A percentile compares a stretch with the other conserved stretches of the same genome.
phyloP scores from a whole-genome alignment of 2,329 filamentous ascomycete species.

The Tolypocladium ophioglossoides region DNA sequence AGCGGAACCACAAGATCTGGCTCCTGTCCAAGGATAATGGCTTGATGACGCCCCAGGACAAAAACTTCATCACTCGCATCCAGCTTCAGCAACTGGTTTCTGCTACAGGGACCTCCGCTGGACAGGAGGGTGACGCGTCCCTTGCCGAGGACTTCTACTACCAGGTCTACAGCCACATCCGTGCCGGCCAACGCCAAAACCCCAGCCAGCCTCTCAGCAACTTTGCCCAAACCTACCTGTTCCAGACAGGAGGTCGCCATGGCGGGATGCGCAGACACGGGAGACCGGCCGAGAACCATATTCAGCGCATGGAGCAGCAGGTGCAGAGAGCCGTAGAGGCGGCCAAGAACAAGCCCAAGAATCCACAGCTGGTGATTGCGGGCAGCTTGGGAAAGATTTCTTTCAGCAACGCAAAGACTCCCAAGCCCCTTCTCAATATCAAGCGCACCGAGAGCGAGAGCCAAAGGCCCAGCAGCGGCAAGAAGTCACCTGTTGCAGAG shows the following conservation, averaged over 20 bases:
- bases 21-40: slow-evolving; percentile 89
- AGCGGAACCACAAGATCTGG: slow-evolving; percentile 97
- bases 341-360: slow-evolving; percentile 95
- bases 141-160: slow-evolving; percentile 96
- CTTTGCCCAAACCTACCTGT: slow-evolving; percentile 95
- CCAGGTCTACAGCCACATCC: slow-evolving; percentile 91
- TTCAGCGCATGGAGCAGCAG: slow-evolving; percentile 98
- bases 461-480: slow-evolving; percentile 40
- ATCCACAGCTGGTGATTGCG: slow-evolving; percentile 92
- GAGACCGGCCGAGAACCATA: slow-evolving; percentile 86
- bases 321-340: slow-evolving; percentile 95
- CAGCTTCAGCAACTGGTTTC: slow-evolving; percentile 93
- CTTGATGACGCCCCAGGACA: slow-evolving; percentile 97
- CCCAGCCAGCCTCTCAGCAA: slow-evolving; percentile 89
- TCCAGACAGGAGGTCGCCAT: slow-evolving; percentile 82
- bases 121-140: slow-evolving; percentile 68
- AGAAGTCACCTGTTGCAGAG: slow-evolving; percentile 23
- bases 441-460: slow-evolving; percentile 68
- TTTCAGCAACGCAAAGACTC: slow-evolving; percentile 97
- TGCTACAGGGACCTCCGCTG: slow-evolving; percentile 77
- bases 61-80: slow-evolving; percentile 98
- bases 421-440: slow-evolving; percentile 88
- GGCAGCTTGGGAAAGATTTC: slow-evolving; percentile 96
- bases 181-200: slow-evolving; percentile 79
- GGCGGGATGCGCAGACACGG: slow-evolving; percentile 64